These are phyloP conservation scores for Sanghuangporus baumii DNA, from an alignment of 1,284 basidiomycete genomes.

Conservation along the genomic window DNA sequence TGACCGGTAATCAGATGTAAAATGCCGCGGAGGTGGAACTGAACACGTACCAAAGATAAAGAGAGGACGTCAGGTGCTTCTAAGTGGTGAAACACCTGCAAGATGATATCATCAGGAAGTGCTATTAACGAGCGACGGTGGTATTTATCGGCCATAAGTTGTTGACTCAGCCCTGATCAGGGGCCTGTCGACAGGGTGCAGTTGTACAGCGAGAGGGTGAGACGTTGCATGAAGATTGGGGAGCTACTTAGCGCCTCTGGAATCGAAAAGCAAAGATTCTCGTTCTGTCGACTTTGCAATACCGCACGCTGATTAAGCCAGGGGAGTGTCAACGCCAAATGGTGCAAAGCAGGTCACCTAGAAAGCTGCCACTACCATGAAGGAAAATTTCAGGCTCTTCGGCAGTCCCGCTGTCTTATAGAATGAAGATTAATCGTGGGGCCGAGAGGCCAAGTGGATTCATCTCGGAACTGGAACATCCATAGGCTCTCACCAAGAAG, in stretches of 20 bases:
- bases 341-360: not conserved
- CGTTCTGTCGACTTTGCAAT: not conserved
- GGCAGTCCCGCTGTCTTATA: no score
- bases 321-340: not conserved
- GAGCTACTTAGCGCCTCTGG: not conserved
- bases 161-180: not conserved
- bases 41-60: not conserved
- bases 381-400: no score
- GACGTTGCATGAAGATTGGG: not conserved
- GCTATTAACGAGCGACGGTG: not conserved
- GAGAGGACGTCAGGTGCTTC: conserved; percentile 1
- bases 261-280: not conserved
- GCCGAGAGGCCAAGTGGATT: no score
- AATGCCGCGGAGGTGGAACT: no score
- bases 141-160: not conserved
- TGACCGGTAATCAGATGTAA: not conserved
- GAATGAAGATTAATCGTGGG: no score
- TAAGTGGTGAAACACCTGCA: not conserved
- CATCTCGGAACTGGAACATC: no score
- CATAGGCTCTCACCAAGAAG: no score
- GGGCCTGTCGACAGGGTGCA: not conserved
- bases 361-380: no score
- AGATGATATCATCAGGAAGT: conserved; percentile 6
- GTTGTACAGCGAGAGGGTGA: not conserved
- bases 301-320: not conserved